These are phyloP conservation scores for Tuber calosporum DNA, from an alignment of 495 filamentous ascomycete genomes.

Conservation along the genomic window DNA sequence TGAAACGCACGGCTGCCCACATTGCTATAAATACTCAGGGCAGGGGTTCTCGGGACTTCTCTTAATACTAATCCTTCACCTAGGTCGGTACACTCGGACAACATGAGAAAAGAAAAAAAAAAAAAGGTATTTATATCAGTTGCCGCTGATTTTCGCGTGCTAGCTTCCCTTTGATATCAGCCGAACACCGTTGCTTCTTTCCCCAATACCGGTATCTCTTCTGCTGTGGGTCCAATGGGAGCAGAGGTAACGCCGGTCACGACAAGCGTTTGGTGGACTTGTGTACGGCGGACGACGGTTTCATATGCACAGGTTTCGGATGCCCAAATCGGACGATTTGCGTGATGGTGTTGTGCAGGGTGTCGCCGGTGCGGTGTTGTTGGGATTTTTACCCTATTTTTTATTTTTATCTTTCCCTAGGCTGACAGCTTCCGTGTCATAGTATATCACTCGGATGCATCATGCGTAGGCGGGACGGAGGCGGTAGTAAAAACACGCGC, in stretches of 20 bases:
- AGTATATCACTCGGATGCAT: not conserved
- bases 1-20: not conserved
- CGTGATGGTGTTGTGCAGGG: not conserved
- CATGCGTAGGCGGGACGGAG: not conserved
- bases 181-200: not conserved
- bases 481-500: not conserved
- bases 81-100: not conserved
- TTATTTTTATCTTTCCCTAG: not conserved
- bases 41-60: not conserved
- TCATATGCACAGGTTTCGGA: not conserved
- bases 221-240: not conserved
- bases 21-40: conserved; percentile 1
- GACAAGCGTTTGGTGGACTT: not conserved
- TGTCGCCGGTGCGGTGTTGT: not conserved
- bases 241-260: not conserved
- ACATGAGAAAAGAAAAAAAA: not conserved
- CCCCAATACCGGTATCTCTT: not conserved
- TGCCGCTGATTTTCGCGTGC: not conserved
- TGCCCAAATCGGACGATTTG: not conserved
- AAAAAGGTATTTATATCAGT: not conserved
- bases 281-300: not conserved
- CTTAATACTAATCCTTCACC: not conserved
- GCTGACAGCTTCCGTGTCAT: not conserved
- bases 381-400: not conserved
- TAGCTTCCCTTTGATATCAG: not conserved